Evolutionary conservation across 2,329 filamentous ascomycete species (phyloP), one percentile per base, ranked within the genome.

Genomic region (Aspergillus sp.): DNA sequence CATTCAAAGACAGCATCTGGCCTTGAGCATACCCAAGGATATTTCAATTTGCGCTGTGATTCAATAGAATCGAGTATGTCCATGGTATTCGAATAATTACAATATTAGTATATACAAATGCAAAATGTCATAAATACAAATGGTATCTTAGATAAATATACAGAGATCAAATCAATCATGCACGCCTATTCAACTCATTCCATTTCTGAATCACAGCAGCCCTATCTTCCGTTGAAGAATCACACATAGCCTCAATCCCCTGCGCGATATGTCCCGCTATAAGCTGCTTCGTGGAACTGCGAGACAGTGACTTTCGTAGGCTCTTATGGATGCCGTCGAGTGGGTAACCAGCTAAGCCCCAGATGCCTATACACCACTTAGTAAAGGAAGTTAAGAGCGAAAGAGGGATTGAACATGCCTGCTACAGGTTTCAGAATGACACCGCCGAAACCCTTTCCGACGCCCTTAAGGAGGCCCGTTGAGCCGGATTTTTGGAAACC

Each of bases 361-460:
- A 62, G 44, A 63, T 29, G 1, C 60, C 61, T 59, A 43, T 19
- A 19, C 26, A 8, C n/a, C 1, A 41, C 49, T 34, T 47, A 35
- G 41, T 5, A 5, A 29, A 8, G 5, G 42, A 32, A 12, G 36
- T 29, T n/a, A 29, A 10, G n/a, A 2, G 35, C 3, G 4, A 36
- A 19, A 4, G 9, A 12, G 5, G n/a, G 26, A 8, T 6, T 32
- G 30, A 12, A 7, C 77, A 67, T 66, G 82, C 82, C 88, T 49
- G 86, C 87, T 47, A 83, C 79, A n/a, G 88, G 86, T 62, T 94
- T 94, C 19, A 93, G 69, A 1, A 93, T 74, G 2, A 94, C 64
- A 0, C 90, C 90, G 4, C 87, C 88, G 35, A 94, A 78, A 0
- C 88, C 90, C 61, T 88, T 93, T 1, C 85, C 88, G 40, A 94